Percentiles rank a stretch among this genome's conserved stretches.
Evolutionary conservation across 2,329 filamentous ascomycete genomes (phyloP).

Genomic region (Colletotrichum incanum): DNA sequence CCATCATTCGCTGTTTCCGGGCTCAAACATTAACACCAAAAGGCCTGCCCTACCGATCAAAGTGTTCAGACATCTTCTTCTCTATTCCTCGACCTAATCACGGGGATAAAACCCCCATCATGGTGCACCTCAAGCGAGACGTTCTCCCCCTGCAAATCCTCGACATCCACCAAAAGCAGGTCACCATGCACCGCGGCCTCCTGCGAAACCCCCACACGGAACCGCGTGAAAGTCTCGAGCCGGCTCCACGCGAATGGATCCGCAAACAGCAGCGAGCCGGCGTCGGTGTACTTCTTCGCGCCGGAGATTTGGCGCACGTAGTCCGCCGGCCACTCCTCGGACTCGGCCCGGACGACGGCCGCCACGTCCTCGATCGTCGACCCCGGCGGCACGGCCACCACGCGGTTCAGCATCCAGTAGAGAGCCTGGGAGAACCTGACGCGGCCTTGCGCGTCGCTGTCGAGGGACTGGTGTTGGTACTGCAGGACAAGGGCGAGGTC

Average conservation of each 20-base stretch:
- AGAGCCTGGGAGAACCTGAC: not conserved
- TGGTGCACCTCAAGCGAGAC: constrained; percentile 2
- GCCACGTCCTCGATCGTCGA: not conserved
- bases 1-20: no score
- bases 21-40: no score
- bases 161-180: constrained; percentile 12
- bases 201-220: not conserved
- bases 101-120: not conserved
- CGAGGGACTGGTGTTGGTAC: constrained; percentile 11
- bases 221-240: not conserved
- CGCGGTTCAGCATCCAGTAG: constrained; percentile 25
- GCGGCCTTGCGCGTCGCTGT: not conserved
- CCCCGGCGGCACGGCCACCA: not conserved
- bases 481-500: constrained; percentile 7
- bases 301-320: not conserved
- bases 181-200: not conserved
- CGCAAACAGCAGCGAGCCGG: fast-evolving
- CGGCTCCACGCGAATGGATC: not conserved
- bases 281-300: not conserved
- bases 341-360: not conserved
- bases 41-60: not conserved
- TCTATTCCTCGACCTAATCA: no score
- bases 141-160: not conserved
- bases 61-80: no score
- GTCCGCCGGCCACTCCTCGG: not conserved